These are phyloP conservation scores for Grigorovia humatica DNA, from an alignment of 805 yeast species.

Conservation along the genomic window DNA sequence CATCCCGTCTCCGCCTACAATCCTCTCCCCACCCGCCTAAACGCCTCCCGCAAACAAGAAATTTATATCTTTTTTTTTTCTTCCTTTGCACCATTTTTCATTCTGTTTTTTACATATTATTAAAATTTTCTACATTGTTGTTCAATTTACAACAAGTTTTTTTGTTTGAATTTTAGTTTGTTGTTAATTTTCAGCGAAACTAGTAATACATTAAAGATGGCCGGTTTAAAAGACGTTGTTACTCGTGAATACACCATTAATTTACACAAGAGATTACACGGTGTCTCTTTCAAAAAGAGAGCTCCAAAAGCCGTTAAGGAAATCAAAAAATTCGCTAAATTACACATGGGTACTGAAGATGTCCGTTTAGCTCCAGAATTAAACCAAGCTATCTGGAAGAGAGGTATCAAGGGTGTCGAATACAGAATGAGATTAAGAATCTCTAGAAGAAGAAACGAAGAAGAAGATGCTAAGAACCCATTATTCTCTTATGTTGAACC, in stretches of 20 bases:
- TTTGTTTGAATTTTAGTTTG: background rate
- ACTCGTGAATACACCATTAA: conserved; percentile 99
- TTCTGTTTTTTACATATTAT: background rate
- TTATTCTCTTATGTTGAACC: conserved; percentile 97
- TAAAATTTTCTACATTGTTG: background rate
- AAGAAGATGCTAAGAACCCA: conserved; percentile 97
- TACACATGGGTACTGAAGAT: conserved; percentile 98
- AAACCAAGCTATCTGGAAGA: conserved; percentile 98
- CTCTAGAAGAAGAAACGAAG: conserved; percentile 99
- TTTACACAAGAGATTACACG: conserved; percentile 98
- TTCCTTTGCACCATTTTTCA: background rate
- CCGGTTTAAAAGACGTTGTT: conserved; percentile 91
- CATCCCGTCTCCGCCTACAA: background rate
- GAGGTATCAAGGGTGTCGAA: conserved; percentile 99
- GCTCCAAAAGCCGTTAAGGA: conserved; percentile 99
- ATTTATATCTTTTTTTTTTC: background rate
- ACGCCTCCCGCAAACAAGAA: background rate
- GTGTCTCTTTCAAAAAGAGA: conserved; percentile 98
- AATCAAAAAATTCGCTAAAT: conserved; percentile 95
- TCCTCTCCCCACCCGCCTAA: background rate
- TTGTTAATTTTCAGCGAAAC: background rate
- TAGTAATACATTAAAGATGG: conserved; percentile 27
- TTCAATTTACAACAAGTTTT: background rate
- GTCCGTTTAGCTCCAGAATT: conserved; percentile 98
- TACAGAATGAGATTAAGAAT: conserved; percentile 97